phyloP scores from a whole-genome alignment of 73 alveolate genomes.

The Tetrahymena elliotti region DNA sequence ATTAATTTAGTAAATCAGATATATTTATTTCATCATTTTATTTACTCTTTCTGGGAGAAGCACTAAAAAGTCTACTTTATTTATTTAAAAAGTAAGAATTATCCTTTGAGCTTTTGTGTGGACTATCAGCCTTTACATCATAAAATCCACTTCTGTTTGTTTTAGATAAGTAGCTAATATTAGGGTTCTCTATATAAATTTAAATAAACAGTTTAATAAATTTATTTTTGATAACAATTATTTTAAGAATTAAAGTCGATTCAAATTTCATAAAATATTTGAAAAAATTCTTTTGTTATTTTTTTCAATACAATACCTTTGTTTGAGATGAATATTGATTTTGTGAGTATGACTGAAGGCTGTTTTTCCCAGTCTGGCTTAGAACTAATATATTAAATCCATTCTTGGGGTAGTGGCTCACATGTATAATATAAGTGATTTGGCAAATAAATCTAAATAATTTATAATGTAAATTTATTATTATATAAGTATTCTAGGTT shows the following conservation, averaged over 20 bases:
- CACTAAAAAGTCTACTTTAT: background rate
- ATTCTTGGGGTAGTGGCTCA: slow-evolving; percentile 40
- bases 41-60: background rate
- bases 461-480: background rate
- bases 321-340: background rate
- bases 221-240: no score
- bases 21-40: background rate
- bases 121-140: background rate
- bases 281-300: no score
- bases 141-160: background rate
- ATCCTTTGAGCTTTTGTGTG: background rate
- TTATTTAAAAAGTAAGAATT: background rate
- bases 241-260: no score
- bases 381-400: background rate
- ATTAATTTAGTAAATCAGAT: background rate
- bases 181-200: background rate
- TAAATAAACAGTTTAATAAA: no score
- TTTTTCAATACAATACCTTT: no score
- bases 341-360: background rate
- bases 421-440: slow-evolving; percentile 11
- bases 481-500: background rate
- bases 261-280: no score
- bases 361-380: background rate
- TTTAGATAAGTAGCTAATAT: background rate
- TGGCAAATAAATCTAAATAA: slow-evolving; percentile 1